Conservation (phyloP, 306 rosid genomes). For the Prunus dulcis region DNA sequence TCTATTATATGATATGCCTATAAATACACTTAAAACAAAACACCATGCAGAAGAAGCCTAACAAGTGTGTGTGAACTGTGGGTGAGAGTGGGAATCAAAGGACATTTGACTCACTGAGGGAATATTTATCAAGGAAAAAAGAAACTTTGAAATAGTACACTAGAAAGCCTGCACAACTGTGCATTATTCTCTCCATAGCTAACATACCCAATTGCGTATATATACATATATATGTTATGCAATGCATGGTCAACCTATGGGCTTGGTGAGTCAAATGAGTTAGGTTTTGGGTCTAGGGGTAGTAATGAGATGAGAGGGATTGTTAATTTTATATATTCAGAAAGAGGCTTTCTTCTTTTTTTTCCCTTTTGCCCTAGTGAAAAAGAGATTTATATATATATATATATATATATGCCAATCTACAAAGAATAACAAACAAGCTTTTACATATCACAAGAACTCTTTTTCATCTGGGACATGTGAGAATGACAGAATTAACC, state of each 20-base stretch:
- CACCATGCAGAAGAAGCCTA: not conserved
- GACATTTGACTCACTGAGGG: slow-evolving; percentile 46
- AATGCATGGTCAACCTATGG: slow-evolving; percentile 1
- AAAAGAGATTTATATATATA: slow-evolving; percentile 5
- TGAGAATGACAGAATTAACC: slow-evolving; percentile 54
- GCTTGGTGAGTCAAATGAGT: slow-evolving; percentile 5
- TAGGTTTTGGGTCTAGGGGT: slow-evolving; percentile 6
- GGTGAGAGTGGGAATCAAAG: slow-evolving; percentile 43
- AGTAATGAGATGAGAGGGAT: not conserved
- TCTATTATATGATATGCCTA: not conserved
- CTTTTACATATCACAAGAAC: slow-evolving; percentile 25
- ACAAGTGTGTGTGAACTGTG: slow-evolving; percentile 26
- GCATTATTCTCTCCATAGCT: slow-evolving; percentile 25
- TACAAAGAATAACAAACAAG: not conserved
- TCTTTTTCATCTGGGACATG: slow-evolving; percentile 27
- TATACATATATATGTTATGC: not conserved
- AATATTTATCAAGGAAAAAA: slow-evolving; percentile 44
- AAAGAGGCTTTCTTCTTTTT: not conserved
- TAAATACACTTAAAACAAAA: not conserved
- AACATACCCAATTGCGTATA: not conserved
- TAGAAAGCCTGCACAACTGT: slow-evolving; percentile 48
- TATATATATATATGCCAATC: not conserved
- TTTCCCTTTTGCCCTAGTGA: not conserved
- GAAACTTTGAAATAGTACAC: slow-evolving; percentile 38
- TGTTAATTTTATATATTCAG: not conserved